These are phyloP conservation scores for Coniochaeta sp. DNA, from an alignment of 2,329 filamentous ascomycete genomes.

Conservation along the genomic window DNA sequence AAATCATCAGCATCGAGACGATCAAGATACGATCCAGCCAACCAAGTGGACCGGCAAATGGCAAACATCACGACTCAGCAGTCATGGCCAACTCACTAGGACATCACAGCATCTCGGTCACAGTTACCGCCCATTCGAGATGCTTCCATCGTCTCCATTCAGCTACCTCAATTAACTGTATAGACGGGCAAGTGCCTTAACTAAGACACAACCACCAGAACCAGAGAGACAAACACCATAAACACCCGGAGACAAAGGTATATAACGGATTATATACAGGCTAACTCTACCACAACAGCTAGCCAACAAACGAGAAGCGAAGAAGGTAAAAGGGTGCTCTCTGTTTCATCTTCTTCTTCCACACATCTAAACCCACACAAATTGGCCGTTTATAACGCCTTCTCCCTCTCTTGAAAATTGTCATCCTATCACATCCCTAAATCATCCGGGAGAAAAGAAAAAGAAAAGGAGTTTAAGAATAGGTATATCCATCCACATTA, in stretches of 20 bases:
- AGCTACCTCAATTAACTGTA: not conserved
- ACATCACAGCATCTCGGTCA: too few species aligned
- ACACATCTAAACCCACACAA: not conserved
- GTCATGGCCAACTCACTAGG: too few species aligned
- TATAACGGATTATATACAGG: conserved; percentile 21
- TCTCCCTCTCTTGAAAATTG: not conserved
- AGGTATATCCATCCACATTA: conserved; percentile 1
- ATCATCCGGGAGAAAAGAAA: conserved; percentile 2
- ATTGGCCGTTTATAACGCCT: conserved; percentile 1
- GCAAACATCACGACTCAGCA: too few species aligned
- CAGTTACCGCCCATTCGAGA: too few species aligned
- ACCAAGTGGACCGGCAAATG: too few species aligned
- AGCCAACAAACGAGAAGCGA: conserved; percentile 8
- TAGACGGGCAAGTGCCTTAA: not conserved
- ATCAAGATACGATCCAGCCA: too few species aligned
- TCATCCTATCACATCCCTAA: conserved; percentile 1
- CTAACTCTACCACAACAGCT: conserved; percentile 14
- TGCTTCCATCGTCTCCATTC: too few species aligned
- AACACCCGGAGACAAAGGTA: conserved; percentile 8
- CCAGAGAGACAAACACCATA: not conserved
- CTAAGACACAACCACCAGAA: not conserved
- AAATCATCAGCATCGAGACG: too few species aligned
- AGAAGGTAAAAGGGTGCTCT: conserved; percentile 7
- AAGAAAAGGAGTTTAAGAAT: conserved; percentile 4
- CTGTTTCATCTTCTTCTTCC: not conserved